phyloP scores from a whole-genome alignment of 805 yeast genomes.

The Wickerhamiella sorbophila region DNA sequence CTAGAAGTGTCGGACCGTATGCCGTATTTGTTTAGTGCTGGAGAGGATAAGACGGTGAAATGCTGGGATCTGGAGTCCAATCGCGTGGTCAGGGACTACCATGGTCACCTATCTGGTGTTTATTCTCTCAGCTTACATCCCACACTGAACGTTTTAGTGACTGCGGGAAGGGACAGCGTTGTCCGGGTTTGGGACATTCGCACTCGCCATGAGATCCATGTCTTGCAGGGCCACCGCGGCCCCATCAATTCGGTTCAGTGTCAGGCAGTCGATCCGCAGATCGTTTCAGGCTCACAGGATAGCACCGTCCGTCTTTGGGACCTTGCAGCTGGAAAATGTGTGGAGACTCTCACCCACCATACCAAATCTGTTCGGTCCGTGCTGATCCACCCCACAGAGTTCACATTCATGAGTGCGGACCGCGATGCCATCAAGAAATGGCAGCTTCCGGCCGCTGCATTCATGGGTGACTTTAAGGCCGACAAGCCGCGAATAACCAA shows the following conservation, averaged over 20 bases:
- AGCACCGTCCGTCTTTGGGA: slow-evolving; percentile 86
- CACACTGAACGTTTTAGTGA: slow-evolving; percentile 62
- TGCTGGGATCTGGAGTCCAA: slow-evolving; percentile 95
- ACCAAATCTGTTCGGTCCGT: slow-evolving; percentile 66
- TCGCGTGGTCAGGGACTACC: slow-evolving; percentile 68
- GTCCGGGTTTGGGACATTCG: slow-evolving; percentile 91
- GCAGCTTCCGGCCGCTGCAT: slow-evolving; percentile 63
- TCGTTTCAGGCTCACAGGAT: slow-evolving; percentile 72
- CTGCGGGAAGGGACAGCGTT: slow-evolving; percentile 81
- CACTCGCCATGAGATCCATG: slow-evolving; percentile 57
- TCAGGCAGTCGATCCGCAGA: slow-evolving; percentile 69
- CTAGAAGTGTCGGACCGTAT: slow-evolving; percentile 56
- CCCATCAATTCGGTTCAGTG: slow-evolving; percentile 56
- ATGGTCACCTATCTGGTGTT: slow-evolving; percentile 88
- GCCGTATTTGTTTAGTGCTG: slow-evolving; percentile 82
- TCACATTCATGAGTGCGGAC: slow-evolving; percentile 67
- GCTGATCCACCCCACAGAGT: slow-evolving; percentile 50
- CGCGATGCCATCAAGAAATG: slow-evolving; percentile 68
- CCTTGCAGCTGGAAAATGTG: slow-evolving; percentile 59
- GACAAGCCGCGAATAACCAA: slow-evolving; percentile 36
- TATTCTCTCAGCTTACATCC: slow-evolving; percentile 80
- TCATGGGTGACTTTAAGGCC: slow-evolving; percentile 41
- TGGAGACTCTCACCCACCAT: slow-evolving; percentile 69
- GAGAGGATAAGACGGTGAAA: slow-evolving; percentile 83
- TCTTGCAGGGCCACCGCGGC: slow-evolving; percentile 65